Evolutionary conservation across 306 rosid species (phyloP), one percentile per base, ranked within the genome.

Genomic region (Rosa chinensis): DNA sequence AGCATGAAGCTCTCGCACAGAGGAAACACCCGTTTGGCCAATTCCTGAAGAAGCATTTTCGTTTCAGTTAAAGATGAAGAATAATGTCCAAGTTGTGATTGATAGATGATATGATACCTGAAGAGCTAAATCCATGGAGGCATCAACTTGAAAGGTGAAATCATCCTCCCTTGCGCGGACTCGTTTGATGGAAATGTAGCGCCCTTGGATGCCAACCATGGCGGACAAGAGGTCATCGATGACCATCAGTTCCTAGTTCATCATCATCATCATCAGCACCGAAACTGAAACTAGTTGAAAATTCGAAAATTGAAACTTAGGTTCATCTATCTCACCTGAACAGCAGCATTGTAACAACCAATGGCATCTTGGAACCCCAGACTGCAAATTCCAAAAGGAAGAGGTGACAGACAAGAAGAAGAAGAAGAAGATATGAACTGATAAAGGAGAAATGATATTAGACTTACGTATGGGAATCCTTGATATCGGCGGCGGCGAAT

Each of bases 91-190:
- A 55, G 21, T 14, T 7, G 47, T 1, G 10, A 44, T 7, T 44
- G 47, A 8, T 13, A 49, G 37, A 77, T 43, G 47, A 78, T 73
- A 81, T 25, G 81, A 79, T 62, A 94, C 99, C 99, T 94, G 99
- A 52, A 95, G 91, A 66, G 99, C 89, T 85, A 91, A 92, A 90
- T 95, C 99, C 99, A 90, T 95, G 37, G 99, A 92, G 23, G 92
- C 88, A 76, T 95, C 98, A 70, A 90, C 88, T 78, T 80, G 88
- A 81, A 92, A 92, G 32, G 75, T 52, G 83, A 89, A 78, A 14
- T 79, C 85, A 78, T 84, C 90, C 68, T 85, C 92, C 84, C 84
- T 92, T 78, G 92, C 96, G 1, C 50, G 91, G 69, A 82, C 85
- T 61, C 87, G 83, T 82, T 89, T 92, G 53, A 94, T 91, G 42